phyloP scores from a whole-genome alignment of 345 rosid genomes.

The Alliaria petiolata region DNA sequence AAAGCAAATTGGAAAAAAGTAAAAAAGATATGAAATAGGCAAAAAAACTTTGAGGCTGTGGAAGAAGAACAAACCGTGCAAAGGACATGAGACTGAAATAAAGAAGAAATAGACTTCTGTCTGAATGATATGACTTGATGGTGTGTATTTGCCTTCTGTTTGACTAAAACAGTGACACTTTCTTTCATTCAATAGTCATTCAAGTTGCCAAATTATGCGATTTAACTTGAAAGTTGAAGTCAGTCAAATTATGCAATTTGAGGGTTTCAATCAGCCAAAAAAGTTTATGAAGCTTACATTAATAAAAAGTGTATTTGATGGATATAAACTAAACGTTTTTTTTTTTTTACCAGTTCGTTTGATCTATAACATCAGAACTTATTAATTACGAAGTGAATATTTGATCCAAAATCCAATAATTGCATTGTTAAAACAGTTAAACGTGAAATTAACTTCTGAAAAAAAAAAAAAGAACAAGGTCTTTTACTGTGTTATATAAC shows the following conservation, averaged over 20 bases:
- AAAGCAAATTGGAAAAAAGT: slow-evolving; percentile 22
- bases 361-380: not conserved
- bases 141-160: slow-evolving; percentile 26
- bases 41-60: slow-evolving; percentile 1
- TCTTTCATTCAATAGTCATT: slow-evolving; percentile 7
- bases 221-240: not conserved
- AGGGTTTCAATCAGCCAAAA: not conserved
- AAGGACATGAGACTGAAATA: slow-evolving; percentile 26
- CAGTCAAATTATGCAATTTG: slow-evolving; percentile 4
- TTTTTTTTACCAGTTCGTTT: not conserved
- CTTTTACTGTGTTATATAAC: not conserved
- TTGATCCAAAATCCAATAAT: not conserved
- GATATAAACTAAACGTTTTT: not conserved
- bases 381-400: not conserved
- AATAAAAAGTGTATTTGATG: not conserved
- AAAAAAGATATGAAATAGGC: not conserved
- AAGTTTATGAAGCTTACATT: not conserved
- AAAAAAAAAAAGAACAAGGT: not conserved
- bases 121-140: slow-evolving; percentile 26
- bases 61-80: slow-evolving; percentile 28
- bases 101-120: slow-evolving; percentile 27
- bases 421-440: slow-evolving; percentile 1
- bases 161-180: slow-evolving; percentile 32
- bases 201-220: not conserved
- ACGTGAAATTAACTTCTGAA: not conserved